Conservation (phyloP, 2,329 filamentous ascomycete species). For the Clarireedia hainanense region DNA sequence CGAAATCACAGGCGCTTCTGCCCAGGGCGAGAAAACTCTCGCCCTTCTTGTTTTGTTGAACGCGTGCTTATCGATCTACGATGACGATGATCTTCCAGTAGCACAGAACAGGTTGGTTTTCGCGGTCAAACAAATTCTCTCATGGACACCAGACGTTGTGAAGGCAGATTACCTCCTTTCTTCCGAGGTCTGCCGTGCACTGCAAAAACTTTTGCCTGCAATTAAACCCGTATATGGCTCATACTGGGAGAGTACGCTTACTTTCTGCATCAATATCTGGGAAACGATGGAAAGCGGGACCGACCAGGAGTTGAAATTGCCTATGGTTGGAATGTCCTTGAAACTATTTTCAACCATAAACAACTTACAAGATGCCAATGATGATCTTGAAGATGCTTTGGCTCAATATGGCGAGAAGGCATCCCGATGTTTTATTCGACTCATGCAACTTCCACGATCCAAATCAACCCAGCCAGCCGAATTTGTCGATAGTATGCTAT, state of each 20-base stretch:
- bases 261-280: slow-evolving; percentile 53
- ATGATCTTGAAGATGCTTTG: slow-evolving; percentile 74
- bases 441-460: slow-evolving; percentile 49
- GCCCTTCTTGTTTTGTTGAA: slow-evolving; percentile 47
- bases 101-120: slow-evolving; percentile 53
- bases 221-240: slow-evolving; percentile 80
- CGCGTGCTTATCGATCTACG: slow-evolving; percentile 44
- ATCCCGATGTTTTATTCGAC: slow-evolving; percentile 49
- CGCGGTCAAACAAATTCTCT: slow-evolving; percentile 68
- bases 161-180: slow-evolving; percentile 37
- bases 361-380: slow-evolving; percentile 64
- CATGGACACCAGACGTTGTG: slow-evolving; percentile 54
- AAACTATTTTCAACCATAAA: slow-evolving; percentile 60
- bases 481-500: slow-evolving; percentile 68
- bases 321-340: slow-evolving; percentile 64
- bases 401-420: slow-evolving; percentile 49
- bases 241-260: slow-evolving; percentile 67
- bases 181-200: slow-evolving; percentile 45
- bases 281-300: slow-evolving; percentile 35
- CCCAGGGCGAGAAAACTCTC: slow-evolving; percentile 38
- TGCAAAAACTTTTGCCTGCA: slow-evolving; percentile 58
- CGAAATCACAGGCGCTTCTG: slow-evolving; percentile 45
- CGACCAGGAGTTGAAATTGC: slow-evolving; percentile 41
- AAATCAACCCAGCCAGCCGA: slow-evolving; percentile 55
- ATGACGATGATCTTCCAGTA: slow-evolving; percentile 44